Evolutionary conservation across 352 stramenopile species (phyloP), one percentile per base, ranked within the genome.

Genomic region (Phytophthora meadii): DNA sequence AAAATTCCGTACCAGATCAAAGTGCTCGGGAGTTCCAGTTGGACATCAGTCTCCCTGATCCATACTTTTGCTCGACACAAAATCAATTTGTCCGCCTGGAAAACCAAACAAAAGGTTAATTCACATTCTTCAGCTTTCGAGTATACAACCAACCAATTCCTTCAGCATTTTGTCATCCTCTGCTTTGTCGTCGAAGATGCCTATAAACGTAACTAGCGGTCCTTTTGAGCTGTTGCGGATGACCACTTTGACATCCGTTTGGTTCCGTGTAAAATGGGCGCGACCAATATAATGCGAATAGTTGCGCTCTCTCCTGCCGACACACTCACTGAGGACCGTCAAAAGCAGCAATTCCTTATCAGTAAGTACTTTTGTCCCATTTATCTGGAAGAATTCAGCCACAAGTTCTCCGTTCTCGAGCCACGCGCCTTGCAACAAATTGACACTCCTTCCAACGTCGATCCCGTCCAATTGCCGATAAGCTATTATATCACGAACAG

Each of bases 1-100:
- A 44, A 6, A 42, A 10, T 15, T 60, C 53, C 60, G 30, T 59
- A 79, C 71, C 66, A 79, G 22, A 76, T 48, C 44, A 79, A 65
- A 19, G 44, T 67, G 7, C 22, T 56, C 8, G 71, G 62, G 6
- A 76, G 17, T 12, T 36, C 47, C 8, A 73, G 28, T 28, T 37
- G 59, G 19, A 19, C 34, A 22, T 9, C 17, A 30, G 19, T 14
- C 25, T 54, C 46, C 24, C 54, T 41, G 17, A 55, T 28, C 12
- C 51, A 37, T 36, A 42, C 45, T 49, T 68, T 72, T 11, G 56
- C 17, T 45, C 50, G 46, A 54, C 39, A 72, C 11, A 37, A 52
- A 15, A 73, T 28, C 40, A 73, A 44, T 9, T 40, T 63, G 17
- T 68, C 59, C n/a, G 58, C 52, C 65, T 73, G 30, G 4, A 48